phyloP scores from a whole-genome alignment of 331 rosid genomes.

The Stylosanthes scabra region DNA sequence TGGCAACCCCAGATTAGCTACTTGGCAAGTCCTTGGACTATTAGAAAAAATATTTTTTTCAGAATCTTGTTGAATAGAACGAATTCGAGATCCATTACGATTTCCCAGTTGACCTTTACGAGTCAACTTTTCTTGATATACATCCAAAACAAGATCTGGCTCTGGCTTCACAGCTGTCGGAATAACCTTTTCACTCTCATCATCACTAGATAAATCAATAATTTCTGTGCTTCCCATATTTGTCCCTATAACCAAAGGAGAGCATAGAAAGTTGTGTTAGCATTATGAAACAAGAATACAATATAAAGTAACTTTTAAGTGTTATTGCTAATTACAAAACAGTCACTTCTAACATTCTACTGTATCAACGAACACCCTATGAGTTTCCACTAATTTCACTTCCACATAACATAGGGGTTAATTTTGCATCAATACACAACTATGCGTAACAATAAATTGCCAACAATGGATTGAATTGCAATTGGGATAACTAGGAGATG shows the following conservation, averaged over 20 bases:
- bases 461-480: too few relatives aligned
- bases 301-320: too few relatives aligned
- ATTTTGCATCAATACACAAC: too few relatives aligned
- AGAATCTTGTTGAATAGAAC: slow-evolving; percentile 41
- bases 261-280: slow-evolving; percentile 32
- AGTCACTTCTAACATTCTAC: too few relatives aligned
- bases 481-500: too few relatives aligned
- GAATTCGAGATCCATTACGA: not conserved
- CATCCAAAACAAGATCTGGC: slow-evolving; percentile 37
- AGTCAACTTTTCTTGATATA: slow-evolving; percentile 27
- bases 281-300: not conserved
- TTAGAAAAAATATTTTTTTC: slow-evolving; percentile 63
- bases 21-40: slow-evolving; percentile 69
- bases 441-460: too few relatives aligned
- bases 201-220: slow-evolving; percentile 81
- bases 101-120: slow-evolving; percentile 27
- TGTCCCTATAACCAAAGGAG: slow-evolving; percentile 44
- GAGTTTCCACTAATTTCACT: too few relatives aligned
- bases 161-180: slow-evolving; percentile 61
- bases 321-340: too few relatives aligned
- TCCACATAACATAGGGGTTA: too few relatives aligned
- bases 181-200: slow-evolving; percentile 58
- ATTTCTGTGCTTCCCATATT: slow-evolving; percentile 60
- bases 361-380: too few relatives aligned
- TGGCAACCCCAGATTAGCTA: slow-evolving; percentile 63